Evolutionary conservation across 331 rosid species (phyloP), one percentile per base, ranked within the genome.

Genomic region (Pyracantha coccinea): DNA sequence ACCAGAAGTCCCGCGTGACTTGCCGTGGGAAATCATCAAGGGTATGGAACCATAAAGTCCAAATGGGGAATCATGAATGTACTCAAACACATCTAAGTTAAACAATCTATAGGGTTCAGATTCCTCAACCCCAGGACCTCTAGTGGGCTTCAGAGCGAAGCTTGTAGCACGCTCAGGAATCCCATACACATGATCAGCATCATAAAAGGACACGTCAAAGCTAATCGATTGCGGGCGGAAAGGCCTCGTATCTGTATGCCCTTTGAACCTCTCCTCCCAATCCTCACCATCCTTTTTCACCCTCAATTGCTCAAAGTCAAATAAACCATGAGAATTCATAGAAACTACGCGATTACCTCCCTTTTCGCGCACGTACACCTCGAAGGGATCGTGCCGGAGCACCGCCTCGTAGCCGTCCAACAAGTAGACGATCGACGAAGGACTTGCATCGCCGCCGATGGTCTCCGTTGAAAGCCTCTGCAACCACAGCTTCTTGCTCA

Each of bases 11-110:
- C 99, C 97, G 21, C 89, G 62, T 1, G 65, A 45, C 62, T 89
- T 90, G 20, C 99, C 99, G 23, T 95, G 99, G 0, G 99, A 89
- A 79, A 95, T 58, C 99, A 95, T 95, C 73, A 90, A 89, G 15
- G 99, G 99, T 13, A 95, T 75, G 1, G 99, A 92, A 6, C 97
- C 97, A 45, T 95, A 95, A 11, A 95, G 80, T 66, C 99, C 97
- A 41, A 95, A 95, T 2, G 97, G 97, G 0, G 99, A 89, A 3
- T 95, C 99, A 28, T 92, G 89, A 38, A 86, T 8, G 67, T 89
- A 95, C 81, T 95, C 97, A 52, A 95, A 95, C 19, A 95, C 99
- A 75, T 95, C 99, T 75, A 92, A 76, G 78, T 90, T 95, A 58
- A 95, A 95, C 81, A 95, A 61, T 35, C 99, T 80, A 33, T 95